phyloP scores from a whole-genome alignment of 2,329 filamentous ascomycete genomes.

The Colletotrichum chrysophilum region DNA sequence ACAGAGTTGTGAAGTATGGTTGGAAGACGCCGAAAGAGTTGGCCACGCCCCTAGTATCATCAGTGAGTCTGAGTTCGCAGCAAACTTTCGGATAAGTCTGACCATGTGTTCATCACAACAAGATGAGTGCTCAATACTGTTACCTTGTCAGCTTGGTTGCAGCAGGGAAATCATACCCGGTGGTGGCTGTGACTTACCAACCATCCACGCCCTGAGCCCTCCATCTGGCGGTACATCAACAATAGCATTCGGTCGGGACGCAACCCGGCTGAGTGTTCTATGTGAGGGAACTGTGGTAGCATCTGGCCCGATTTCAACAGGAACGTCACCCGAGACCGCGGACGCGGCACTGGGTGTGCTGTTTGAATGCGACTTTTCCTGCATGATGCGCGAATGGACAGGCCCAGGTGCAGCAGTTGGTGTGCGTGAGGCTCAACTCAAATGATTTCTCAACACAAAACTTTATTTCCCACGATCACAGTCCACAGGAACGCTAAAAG shows the following conservation, averaged over 20 bases:
- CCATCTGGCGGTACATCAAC: conserved; percentile 57
- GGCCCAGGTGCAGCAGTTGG: not conserved
- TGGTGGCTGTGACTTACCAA: conserved; percentile 35
- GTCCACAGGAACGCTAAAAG: not conserved
- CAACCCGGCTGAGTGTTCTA: conserved; percentile 38
- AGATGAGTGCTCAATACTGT: conserved; percentile 47
- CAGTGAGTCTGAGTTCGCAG: not conserved
- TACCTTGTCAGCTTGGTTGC: not conserved
- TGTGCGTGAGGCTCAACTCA: not conserved
- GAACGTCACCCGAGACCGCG: not conserved
- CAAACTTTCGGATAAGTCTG: not conserved
- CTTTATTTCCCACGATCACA: not conserved
- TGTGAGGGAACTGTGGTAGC: not conserved
- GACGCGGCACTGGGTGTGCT: not conserved
- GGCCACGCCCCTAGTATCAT: conserved; percentile 49
- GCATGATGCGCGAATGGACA: not conserved
- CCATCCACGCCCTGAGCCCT: conserved; percentile 51
- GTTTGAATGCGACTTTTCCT: not conserved
- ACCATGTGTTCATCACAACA: conserved; percentile 56
- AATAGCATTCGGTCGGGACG: conserved; percentile 43
- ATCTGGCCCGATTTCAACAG: not conserved
- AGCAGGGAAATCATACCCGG: not conserved
- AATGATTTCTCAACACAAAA: not conserved
- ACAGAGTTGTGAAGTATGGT: conserved; percentile 50
- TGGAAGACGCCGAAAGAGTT: conserved; percentile 63